These are phyloP conservation scores for Salvia splendens DNA, from an alignment of 257 asterid species.

Conservation along the genomic window DNA sequence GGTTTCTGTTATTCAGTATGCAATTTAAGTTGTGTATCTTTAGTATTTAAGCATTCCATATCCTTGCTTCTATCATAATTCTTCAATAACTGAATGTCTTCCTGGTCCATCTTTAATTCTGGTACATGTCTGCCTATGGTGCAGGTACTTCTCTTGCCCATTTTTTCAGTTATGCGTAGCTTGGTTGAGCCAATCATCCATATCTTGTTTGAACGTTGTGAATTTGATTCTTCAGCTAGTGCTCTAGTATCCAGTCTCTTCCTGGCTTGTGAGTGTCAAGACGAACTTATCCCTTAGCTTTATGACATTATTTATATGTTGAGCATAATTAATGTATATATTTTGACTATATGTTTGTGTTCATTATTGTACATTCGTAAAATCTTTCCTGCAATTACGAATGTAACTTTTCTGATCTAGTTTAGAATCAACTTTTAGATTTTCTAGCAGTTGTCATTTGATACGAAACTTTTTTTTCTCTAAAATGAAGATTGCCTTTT, in stretches of 20 bases:
- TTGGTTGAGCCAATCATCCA: conserved; percentile 46
- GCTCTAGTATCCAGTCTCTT: conserved; percentile 50
- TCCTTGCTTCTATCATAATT: not conserved
- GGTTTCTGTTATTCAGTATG: not conserved
- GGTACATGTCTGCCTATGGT: conserved; percentile 19
- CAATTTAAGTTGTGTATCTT: not conserved
- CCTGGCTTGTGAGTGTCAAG: conserved; percentile 39
- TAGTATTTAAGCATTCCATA: not conserved
- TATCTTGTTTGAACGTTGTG: conserved; percentile 42
- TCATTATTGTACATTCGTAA: not conserved
- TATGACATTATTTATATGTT: not conserved
- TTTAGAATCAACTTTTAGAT: conserved; percentile 16
- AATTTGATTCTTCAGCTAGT: conserved; percentile 53
- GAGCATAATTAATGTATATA: not conserved
- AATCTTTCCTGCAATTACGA: not conserved
- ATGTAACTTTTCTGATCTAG: not conserved
- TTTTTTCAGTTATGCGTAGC: conserved; percentile 37
- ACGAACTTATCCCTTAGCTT: conserved; percentile 3
- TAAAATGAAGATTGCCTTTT: not conserved
- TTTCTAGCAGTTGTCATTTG: not conserved
- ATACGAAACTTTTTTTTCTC: not conserved
- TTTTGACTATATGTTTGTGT: not conserved
- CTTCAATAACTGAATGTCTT: conserved; percentile 1
- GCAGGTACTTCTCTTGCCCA: conserved; percentile 52
- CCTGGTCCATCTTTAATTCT: conserved; percentile 1